Evolutionary conservation across 1,284 basidiomycete genomes (phyloP).

Genomic region (Neonothopanus nambi): DNA sequence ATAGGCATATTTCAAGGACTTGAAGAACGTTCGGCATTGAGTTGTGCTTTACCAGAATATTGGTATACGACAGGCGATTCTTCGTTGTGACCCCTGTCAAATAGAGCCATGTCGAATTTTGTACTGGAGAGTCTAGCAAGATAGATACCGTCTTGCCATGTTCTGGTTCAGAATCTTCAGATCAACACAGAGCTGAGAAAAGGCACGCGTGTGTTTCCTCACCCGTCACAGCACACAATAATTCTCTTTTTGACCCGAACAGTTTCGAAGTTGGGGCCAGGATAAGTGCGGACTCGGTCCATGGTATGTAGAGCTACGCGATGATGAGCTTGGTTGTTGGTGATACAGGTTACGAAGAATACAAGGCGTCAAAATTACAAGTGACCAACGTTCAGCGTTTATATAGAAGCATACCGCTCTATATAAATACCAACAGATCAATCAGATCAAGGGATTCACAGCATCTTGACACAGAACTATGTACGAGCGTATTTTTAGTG

Average conservation of each 20-base stretch:
- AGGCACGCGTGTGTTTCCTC: constrained; percentile 2
- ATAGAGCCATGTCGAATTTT: not conserved
- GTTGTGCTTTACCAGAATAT: constrained; percentile 48
- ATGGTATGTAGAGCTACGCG: too few species aligned
- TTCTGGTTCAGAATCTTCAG: constrained; percentile 27
- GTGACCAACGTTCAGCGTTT: too few species aligned
- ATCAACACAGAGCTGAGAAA: constrained; percentile 5
- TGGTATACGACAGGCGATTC: constrained; percentile 59
- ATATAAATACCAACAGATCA: too few species aligned
- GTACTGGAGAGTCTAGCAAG: not conserved
- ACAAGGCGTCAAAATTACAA: too few species aligned
- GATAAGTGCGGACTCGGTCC: too few species aligned
- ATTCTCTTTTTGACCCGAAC: constrained; percentile 51
- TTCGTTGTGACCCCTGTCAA: constrained; percentile 38
- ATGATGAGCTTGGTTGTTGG: too few species aligned
- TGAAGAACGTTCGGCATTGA: not conserved
- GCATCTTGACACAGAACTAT: too few species aligned
- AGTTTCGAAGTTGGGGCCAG: too few species aligned
- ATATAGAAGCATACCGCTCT: too few species aligned
- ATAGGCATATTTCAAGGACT: not conserved
- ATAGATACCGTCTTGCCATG: constrained; percentile 45
- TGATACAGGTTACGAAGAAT: too few species aligned
- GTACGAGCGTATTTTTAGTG: too few species aligned
- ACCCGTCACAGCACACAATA: constrained; percentile 74
- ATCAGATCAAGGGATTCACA: too few species aligned